Conservation (phyloP, 2,329 filamentous ascomycete species). For the Neonectria magnoliae region DNA sequence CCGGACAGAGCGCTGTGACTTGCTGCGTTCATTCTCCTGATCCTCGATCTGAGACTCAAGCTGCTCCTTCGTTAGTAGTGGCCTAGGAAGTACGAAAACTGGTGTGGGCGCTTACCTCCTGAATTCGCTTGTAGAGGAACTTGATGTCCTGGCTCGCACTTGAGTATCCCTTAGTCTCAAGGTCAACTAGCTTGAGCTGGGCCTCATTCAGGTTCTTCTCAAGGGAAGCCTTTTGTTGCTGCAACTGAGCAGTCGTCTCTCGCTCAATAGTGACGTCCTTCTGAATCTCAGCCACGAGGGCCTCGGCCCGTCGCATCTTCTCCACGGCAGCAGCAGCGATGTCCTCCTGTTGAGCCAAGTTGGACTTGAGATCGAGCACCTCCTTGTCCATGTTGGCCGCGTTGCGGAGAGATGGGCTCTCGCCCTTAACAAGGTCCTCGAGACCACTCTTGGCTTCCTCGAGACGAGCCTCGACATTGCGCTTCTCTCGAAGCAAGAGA, state of each 20-base stretch:
- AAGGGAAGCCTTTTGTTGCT: slow-evolving; percentile 88
- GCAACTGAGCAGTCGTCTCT: slow-evolving; percentile 81
- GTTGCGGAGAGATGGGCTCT: slow-evolving; percentile 87
- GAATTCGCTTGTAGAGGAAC: slow-evolving; percentile 92
- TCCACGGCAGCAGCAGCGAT: slow-evolving; percentile 90
- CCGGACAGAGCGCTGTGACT: slow-evolving; percentile 86
- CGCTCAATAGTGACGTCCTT: slow-evolving; percentile 90
- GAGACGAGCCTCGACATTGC: slow-evolving; percentile 83
- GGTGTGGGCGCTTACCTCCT: slow-evolving; percentile 77
- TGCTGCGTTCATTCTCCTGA: slow-evolving; percentile 80
- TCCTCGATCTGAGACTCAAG: slow-evolving; percentile 88
- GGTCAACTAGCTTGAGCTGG: slow-evolving; percentile 87
- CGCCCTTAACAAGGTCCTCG: slow-evolving; percentile 86
- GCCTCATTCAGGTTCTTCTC: slow-evolving; percentile 93
- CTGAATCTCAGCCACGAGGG: slow-evolving; percentile 86
- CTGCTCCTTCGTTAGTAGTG: slow-evolving; percentile 56
- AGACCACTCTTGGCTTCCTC: slow-evolving; percentile 88
- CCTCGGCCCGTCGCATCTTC: slow-evolving; percentile 96
- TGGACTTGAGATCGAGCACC: slow-evolving; percentile 87
- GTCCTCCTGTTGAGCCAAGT: slow-evolving; percentile 91
- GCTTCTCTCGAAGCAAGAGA: slow-evolving; percentile 86
- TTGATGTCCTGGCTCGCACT: slow-evolving; percentile 94
- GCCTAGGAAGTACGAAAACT: neutral
- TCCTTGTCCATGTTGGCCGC: slow-evolving; percentile 90
- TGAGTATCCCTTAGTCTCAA: slow-evolving; percentile 97